Base-by-base conservation (phyloP, 2,329 filamentous ascomycete species). In the Juglanconis juglandina region DNA sequence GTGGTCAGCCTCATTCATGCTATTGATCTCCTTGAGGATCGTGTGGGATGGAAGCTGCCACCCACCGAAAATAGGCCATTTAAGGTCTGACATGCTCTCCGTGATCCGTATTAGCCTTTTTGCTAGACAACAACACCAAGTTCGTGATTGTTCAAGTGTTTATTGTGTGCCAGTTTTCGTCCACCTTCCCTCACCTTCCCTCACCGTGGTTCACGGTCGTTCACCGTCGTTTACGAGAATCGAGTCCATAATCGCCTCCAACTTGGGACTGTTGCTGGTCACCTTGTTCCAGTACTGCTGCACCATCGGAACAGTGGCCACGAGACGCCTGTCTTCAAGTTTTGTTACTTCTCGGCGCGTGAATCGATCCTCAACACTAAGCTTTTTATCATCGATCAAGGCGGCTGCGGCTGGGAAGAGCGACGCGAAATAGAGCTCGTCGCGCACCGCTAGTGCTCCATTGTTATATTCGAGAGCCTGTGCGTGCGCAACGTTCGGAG, bases 371-470 rank as follows among this genome's bases (percentile, higher is more conserved):
- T 41, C 39, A 2, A 56, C 54, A 4, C 13, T 24, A 11, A 56
- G 33, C 7, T 7, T 56, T 4, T 24, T n/a, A 11, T 56, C 54
- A 14, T 44, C 51, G 3, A 62, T 35, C 6, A 56, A 2, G 3
- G 4, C 44, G 1, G 60, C 56, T 4, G 56, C 56, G 4, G 53
- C 44, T 1, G 60, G 56, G 32, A 62, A 62, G 30, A 59, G 37
- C 0, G 60, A 59, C 5, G 53, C n/a, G 3, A 62, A 48, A 13
- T 59, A 62, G 5, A 62, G n/a, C 13, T 52, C 41, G 41, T 62
- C 41, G 1, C 34, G 50, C 3, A 49, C 34, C n/a, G 17, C 44
- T n/a, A 17, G 5, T 41, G 34, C 4, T 34, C 42, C 14, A 39
- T 13, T 1, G 11, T 13, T 11, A 10, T 11, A 34, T 32, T 9